These are phyloP conservation scores for Eremothecium gossypii DNA, from an alignment of 1,139 yeast species.

Conservation along the genomic window DNA sequence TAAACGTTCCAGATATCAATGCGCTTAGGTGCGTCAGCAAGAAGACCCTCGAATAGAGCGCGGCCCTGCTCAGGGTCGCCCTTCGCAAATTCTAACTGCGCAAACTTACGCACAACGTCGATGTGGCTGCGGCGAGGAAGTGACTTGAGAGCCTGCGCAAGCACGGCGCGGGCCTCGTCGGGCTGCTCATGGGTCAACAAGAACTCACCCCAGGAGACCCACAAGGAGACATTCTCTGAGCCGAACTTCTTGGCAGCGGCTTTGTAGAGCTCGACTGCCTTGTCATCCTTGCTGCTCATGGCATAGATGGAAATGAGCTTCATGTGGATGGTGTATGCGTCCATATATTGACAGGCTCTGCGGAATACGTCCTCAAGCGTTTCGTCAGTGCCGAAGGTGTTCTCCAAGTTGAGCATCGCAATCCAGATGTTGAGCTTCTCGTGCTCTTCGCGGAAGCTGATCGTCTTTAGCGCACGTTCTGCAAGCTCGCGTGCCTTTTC, in stretches of 20 bases:
- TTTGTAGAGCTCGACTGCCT: slow-evolving; percentile 63
- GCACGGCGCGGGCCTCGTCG: slow-evolving; percentile 58
- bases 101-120: slow-evolving; percentile 78
- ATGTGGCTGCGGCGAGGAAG: slow-evolving; percentile 72
- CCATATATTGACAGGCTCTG: slow-evolving; percentile 87
- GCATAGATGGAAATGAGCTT: slow-evolving; percentile 68
- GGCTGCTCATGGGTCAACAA: slow-evolving; percentile 48
- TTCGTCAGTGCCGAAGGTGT: slow-evolving; percentile 82
- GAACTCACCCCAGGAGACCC: slow-evolving; percentile 75
- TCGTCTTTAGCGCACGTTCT: slow-evolving; percentile 83
- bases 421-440: slow-evolving; percentile 95
- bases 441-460: slow-evolving; percentile 83
- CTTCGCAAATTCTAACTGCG: slow-evolving; percentile 73
- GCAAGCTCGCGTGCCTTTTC: slow-evolving; percentile 93
- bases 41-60: slow-evolving; percentile 83
- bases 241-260: slow-evolving; percentile 76
- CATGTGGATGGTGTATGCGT: slow-evolving; percentile 68
- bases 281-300: slow-evolving; percentile 59
- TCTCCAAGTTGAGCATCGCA: slow-evolving; percentile 87
- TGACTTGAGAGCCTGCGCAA: slow-evolving; percentile 63
- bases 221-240: slow-evolving; percentile 49
- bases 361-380: slow-evolving; percentile 71
- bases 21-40: slow-evolving; percentile 85
- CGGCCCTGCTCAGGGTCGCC: slow-evolving; percentile 95
- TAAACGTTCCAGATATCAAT: slow-evolving; percentile 92